Evolutionary conservation across 208 protist genomes (phyloP).

Genomic region (Acanthamoeba rhysodes): DNA sequence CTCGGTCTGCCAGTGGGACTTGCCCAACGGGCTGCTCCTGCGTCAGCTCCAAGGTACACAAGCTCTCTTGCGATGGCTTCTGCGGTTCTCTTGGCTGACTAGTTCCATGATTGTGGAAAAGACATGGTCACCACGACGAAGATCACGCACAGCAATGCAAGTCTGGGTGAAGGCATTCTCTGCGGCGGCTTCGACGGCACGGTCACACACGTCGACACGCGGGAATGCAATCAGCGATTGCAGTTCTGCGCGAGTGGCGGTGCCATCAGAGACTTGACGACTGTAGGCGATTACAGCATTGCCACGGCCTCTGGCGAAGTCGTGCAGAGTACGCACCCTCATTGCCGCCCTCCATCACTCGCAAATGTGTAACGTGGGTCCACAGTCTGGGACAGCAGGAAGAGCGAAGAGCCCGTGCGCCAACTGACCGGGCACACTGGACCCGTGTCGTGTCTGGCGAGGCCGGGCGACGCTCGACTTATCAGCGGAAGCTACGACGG

Average conservation of each 20-base stretch:
- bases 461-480: background rate
- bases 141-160: background rate
- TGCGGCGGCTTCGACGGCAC: background rate
- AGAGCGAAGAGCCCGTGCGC: too few relatives aligned
- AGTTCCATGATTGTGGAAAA: too few relatives aligned
- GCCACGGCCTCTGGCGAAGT: background rate
- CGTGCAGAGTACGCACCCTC: background rate
- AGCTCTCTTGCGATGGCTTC: background rate
- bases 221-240: background rate
- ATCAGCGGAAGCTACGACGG: background rate
- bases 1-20: background rate
- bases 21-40: background rate
- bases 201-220: background rate
- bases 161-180: background rate
- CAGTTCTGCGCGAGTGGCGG: background rate
- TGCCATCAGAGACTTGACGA: background rate
- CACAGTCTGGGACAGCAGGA: conserved; percentile 8
- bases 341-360: too few relatives aligned
- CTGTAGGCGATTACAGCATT: background rate
- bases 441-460: background rate
- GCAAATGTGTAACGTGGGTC: background rate
- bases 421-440: background rate
- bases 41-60: conserved; percentile 1
- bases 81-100: background rate
- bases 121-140: too few relatives aligned